Percentiles rank a stretch among this genome's conserved stretches.
Conservation (phyloP, 257 asterid species). For the Penstemon barbatus region DNA sequence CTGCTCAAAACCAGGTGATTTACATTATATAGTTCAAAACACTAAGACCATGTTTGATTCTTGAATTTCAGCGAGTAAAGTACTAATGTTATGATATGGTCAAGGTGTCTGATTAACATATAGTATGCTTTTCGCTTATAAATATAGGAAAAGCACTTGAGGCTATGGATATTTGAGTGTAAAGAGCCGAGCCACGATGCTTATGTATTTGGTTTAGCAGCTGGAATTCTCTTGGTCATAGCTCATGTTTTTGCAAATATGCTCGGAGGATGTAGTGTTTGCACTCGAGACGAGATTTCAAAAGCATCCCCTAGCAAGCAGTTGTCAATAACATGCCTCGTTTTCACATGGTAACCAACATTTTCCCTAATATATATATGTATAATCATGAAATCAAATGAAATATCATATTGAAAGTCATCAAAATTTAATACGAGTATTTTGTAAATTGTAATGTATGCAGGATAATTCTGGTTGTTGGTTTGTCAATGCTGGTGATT, state of each 20-base stretch:
- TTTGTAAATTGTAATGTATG: not conserved
- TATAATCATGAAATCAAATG: not conserved
- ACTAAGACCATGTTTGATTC: no score
- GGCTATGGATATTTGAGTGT: conserved; percentile 81
- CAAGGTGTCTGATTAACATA: no score
- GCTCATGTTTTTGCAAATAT: conserved; percentile 74
- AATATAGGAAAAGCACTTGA: conserved; percentile 66
- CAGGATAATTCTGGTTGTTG: conserved; percentile 74
- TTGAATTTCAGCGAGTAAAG: not conserved
- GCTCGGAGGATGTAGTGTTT: conserved; percentile 60
- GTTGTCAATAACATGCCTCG: conserved; percentile 56
- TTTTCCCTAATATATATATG: not conserved
- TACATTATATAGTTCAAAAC: not conserved
- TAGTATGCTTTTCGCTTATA: not conserved
- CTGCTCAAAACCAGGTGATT: conserved; percentile 71
- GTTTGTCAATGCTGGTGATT: conserved; percentile 60
- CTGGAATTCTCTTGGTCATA: conserved; percentile 52
- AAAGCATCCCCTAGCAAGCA: conserved; percentile 61
- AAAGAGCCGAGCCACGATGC: conserved; percentile 90
- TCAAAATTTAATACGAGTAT: not conserved
- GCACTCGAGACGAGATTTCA: conserved; percentile 42
- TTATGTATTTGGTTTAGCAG: conserved; percentile 64
- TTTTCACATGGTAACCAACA: conserved; percentile 54
- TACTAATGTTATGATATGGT: not conserved
- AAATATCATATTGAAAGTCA: not conserved